A percentile compares a stretch with the other conserved stretches of the same genome.
Conservation (phyloP, 768 basidiomycete genomes). For the Xerocomellus amylosporus region DNA sequence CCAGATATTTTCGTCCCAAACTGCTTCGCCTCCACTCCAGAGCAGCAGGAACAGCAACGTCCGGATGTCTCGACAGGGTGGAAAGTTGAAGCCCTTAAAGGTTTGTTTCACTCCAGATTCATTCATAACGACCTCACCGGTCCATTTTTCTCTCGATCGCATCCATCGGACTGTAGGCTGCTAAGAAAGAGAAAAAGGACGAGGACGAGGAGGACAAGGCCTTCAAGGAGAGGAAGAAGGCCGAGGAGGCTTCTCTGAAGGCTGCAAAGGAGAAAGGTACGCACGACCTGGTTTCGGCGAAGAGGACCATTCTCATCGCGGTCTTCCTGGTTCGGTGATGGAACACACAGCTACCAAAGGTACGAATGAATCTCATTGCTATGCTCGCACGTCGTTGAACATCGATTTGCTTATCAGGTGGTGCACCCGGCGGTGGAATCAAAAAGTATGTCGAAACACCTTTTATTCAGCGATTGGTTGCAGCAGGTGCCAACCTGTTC, state of each 20-base stretch:
- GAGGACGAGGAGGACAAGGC: constrained; percentile 67
- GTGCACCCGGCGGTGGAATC: constrained; percentile 70
- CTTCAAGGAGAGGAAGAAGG: constrained; percentile 76
- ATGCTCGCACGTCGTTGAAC: constrained; percentile 6
- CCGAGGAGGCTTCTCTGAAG: constrained; percentile 70
- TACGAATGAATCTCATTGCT: constrained; percentile 9
- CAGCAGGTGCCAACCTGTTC: constrained; percentile 3
- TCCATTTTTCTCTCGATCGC: neutral
- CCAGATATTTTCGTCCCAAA: constrained; percentile 1
- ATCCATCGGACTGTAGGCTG: constrained; percentile 45
- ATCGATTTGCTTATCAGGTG: constrained; percentile 41
- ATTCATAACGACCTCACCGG: neutral
- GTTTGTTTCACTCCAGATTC: constrained; percentile 26
- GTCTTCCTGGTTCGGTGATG: neutral
- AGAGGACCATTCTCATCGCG: neutral
- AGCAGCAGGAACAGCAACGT: neutral
- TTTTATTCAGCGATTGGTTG: constrained; percentile 2
- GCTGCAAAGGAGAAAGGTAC: constrained; percentile 69
- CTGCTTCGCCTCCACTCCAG: neutral
- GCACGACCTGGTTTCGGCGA: constrained; percentile 13
- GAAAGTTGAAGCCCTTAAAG: constrained; percentile 88
- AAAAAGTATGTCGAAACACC: constrained; percentile 65
- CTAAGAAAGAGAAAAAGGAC: constrained; percentile 80
- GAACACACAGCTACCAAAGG: constrained; percentile 29
- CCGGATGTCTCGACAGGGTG: constrained; percentile 60